A percentile compares a stretch with the other conserved stretches of the same genome.
Conservation (phyloP, 768 basidiomycete genomes). For the Mrakia hoshinonis region DNA sequence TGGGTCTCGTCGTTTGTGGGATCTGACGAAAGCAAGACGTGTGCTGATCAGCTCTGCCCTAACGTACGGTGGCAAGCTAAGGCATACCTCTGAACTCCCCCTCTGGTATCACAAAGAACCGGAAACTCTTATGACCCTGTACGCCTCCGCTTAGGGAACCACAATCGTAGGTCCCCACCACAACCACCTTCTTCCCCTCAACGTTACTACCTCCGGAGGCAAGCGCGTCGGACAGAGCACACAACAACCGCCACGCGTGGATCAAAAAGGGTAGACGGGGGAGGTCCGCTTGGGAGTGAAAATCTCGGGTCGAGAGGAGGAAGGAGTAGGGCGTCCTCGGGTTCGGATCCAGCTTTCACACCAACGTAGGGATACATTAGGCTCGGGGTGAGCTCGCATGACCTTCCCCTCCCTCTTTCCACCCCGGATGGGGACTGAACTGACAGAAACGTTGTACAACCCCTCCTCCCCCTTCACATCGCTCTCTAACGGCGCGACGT, state of each 20-base stretch:
- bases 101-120: neutral
- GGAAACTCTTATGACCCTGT: neutral
- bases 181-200: neutral
- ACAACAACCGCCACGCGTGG: conserved; percentile 8
- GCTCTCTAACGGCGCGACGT: conserved; percentile 5
- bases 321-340: conserved; percentile 7
- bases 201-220: neutral
- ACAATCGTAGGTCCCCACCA: neutral
- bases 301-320: conserved; percentile 11
- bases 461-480: conserved; percentile 1
- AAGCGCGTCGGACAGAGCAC: neutral
- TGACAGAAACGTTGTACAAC: conserved; percentile 4
- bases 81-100: neutral
- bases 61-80: neutral
- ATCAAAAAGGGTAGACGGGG: conserved; percentile 12
- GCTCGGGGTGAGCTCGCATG: neutral
- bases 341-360: neutral
- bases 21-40: neutral
- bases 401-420: neutral
- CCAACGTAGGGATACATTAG: neutral
- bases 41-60: neutral
- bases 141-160: neutral
- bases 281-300: conserved; percentile 2
- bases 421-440: neutral
- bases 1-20: too few relatives aligned